Base-by-base conservation (phyloP, 2,329 filamentous ascomycete species). In the Colletotrichum australisinense region DNA sequence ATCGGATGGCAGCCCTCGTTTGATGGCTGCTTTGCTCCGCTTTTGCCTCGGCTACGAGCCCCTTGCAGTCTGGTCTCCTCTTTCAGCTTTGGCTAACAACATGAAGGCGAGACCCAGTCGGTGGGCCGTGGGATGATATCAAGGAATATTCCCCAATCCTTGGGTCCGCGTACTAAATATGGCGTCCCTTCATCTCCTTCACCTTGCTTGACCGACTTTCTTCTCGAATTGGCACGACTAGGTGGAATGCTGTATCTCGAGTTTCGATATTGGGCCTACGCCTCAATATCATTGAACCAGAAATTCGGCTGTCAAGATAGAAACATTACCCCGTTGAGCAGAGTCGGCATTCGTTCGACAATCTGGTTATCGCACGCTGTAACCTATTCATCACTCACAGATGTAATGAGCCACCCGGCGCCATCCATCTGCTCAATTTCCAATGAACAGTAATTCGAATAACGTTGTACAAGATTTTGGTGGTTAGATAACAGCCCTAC, bases 101-200 rank as follows among this genome's bases (percentile, higher is more conserved):
- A 42, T 59, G 26, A 22, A 24, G 42, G 22, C n/a, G 28, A 22
- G 32, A 35, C 32, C 32, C 32, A 35, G 32, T 35, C 11, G 32
- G 38, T 42, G 38, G 38, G 14, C 38, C 38, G 38, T 19, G 9
- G 14, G 3, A 19, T 24, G 4, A 6, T 38, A 53, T 35, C 69
- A 63, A 60, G 57, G 57, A 52, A 63, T 55, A 42, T 55, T 60
- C 4, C 46, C 63, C 57, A 35, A 56, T 49, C 53, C 59, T 55
- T 67, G 55, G n/a, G 30, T 12, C 28, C 14, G 30, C 14, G 22
- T 30, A 35, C 65, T 64, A 69, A 63, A 30, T 63, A 62, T 55
- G 65, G 69, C 28, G 30, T 16, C 35, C 42, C 24, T 35, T 72
- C 65, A 72, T 69, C 69, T 69, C 65, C 52, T 63, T 69, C 56